phyloP scores from a whole-genome alignment of 768 basidiomycete species.

The Boletus insuetus region DNA sequence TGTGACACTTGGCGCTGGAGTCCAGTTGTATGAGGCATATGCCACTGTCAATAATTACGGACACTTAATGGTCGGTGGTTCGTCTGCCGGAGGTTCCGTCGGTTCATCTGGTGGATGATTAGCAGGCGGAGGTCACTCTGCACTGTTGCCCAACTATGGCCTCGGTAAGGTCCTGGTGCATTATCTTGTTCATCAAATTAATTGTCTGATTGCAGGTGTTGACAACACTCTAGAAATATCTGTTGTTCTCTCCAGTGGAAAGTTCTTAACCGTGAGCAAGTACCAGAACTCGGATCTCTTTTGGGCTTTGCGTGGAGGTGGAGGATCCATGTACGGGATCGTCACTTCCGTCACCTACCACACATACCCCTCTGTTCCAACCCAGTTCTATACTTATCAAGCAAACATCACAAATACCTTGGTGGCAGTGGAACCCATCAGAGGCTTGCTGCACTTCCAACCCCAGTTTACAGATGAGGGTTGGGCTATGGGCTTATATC shows the following conservation, averaged over 20 bases:
- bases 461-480: slow-evolving; percentile 39
- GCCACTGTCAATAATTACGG: slow-evolving; percentile 36
- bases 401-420: slow-evolving; percentile 34
- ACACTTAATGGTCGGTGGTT: slow-evolving; percentile 46
- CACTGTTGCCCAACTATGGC: slow-evolving; percentile 39
- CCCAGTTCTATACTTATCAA: slow-evolving; percentile 27
- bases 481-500: slow-evolving; percentile 36
- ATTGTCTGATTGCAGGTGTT: slow-evolving; percentile 33
- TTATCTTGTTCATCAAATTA: background rate
- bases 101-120: slow-evolving; percentile 53
- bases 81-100: slow-evolving; percentile 38
- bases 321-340: slow-evolving; percentile 50
- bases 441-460: slow-evolving; percentile 35
- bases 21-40: slow-evolving; percentile 49
- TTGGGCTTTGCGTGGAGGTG: slow-evolving; percentile 54
- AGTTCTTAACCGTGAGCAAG: slow-evolving; percentile 37
- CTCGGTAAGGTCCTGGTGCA: slow-evolving; percentile 33
- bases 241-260: slow-evolving; percentile 43
- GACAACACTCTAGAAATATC: slow-evolving; percentile 50
- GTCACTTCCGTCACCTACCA: slow-evolving; percentile 47
- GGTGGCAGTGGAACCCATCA: slow-evolving; percentile 29
- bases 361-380: slow-evolving; percentile 39
- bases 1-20: slow-evolving; percentile 40
- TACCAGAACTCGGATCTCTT: slow-evolving; percentile 47
- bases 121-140: slow-evolving; percentile 48